These are phyloP conservation scores for Exophiala sideris DNA, from an alignment of 2,329 filamentous ascomycete genomes.

Conservation along the genomic window DNA sequence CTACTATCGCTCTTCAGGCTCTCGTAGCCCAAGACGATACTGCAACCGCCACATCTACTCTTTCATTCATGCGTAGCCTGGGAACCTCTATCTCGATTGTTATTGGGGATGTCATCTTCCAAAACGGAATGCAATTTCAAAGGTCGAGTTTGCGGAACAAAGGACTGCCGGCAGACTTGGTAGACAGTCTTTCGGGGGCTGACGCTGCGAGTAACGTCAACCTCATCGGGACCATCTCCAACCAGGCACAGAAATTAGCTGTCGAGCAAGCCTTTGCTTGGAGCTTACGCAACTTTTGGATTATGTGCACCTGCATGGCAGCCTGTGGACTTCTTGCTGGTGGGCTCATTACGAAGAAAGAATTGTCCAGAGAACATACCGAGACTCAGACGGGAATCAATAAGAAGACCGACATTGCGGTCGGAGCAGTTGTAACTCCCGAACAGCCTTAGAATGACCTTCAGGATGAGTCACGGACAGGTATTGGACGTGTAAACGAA, in stretches of 20 bases:
- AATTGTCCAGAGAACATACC: conserved; percentile 39
- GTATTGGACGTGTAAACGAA: too few species aligned
- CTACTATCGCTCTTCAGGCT: conserved; percentile 55
- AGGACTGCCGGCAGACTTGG: conserved; percentile 25
- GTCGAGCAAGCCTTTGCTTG: conserved; percentile 42
- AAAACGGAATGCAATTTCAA: conserved; percentile 33
- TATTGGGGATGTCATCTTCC: conserved; percentile 52
- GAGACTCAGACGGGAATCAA: conserved; percentile 43
- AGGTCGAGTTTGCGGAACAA: conserved; percentile 16
- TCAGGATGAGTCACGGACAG: too few species aligned
- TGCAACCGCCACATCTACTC: conserved; percentile 60
- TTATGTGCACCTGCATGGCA: conserved; percentile 44
- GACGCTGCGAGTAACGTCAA: conserved; percentile 31
- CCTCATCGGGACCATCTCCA: conserved; percentile 25
- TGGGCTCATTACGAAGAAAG: conserved; percentile 36
- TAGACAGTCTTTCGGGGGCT: conserved; percentile 11
- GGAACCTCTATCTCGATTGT: conserved; percentile 57
- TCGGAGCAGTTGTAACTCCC: too few species aligned
- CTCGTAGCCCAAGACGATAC: conserved; percentile 47
- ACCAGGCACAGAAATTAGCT: conserved; percentile 32
- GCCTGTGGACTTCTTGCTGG: conserved; percentile 40
- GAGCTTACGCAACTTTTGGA: conserved; percentile 48
- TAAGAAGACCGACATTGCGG: conserved; percentile 15
- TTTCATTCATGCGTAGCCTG: conserved; percentile 58
- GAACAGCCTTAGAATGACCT: too few species aligned